Base-by-base conservation (phyloP, 805 yeast species). In the Torulaspora quercuum region DNA sequence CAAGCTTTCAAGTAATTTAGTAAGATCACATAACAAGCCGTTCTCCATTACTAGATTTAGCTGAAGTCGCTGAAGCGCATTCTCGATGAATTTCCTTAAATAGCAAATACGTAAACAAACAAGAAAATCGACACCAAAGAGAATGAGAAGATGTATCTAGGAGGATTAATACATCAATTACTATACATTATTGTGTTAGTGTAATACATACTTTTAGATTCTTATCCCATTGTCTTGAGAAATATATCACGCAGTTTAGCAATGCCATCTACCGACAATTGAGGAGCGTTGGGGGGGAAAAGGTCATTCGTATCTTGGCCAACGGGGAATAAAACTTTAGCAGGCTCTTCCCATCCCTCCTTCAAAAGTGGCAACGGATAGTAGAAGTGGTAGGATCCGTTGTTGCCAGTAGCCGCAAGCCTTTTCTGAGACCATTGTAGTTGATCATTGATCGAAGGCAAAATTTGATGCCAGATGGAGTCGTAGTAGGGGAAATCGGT, bases 391-490 rank as follows among this genome's bases (percentile, higher is more conserved):
- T 33, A 48, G 3, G 49, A 38, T 19, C 44, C 52, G 15, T 28
- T 44, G 29, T 48, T 48, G 1, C 52, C 52, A 3, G 46, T 44
- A 21, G 37, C 25, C 7, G 30, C 18, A 2, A 44, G 37, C 28
- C 50, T 41, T 12, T 39, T 26, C 25, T 28, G 35, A 5, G 49
- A 35, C 52, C 52, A 48, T 29, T 37, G 32, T 3, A 48, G 32
- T 29, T 48, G 50, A 10, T 46, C 44, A 24, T 31, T 29, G 9
- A 48, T 40, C 6, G 50, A 25, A 4, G 52, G 52, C 33, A 48
- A 39, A 9, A 48, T 44, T 22, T 46, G 46, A 10, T 38, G 27
- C 52, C 52, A 48, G 15, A 46, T 36, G 18, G 48, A 44, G 26
- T 48, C 46, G 32, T 41, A 44, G 35, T 41, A 37, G 6, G 52